Base-by-base conservation (phyloP, 2,329 filamentous ascomycete species). In the Sporothrix luriei region DNA sequence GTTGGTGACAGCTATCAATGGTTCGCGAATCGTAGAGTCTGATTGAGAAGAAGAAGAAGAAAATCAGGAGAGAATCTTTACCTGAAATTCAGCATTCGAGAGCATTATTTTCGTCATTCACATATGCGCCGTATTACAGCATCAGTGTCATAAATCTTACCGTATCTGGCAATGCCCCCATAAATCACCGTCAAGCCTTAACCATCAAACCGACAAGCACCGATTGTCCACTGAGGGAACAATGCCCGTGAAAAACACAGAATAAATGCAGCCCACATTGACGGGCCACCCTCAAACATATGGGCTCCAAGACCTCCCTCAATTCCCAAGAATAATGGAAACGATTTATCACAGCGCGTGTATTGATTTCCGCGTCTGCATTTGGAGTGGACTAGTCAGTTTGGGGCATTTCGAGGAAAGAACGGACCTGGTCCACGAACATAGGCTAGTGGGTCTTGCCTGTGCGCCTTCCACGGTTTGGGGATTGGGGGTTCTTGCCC, bases 161-260 rank as follows among this genome's bases (percentile, higher is more conserved):
- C 10, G 16, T 4, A 26, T 14, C 26, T 38, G 54, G 26, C 26
- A 57, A 57, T 57, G 13, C 29, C 33, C 19, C 55, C 16, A 24
- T 61, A 4, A 43, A 24, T 33, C 9, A 16, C 16, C 4, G 5
- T 61, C 76, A 81, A 43, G 81, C 2, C 54, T 26, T 29, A 19
- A 16, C 40, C 40, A 16, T 19, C 13, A 49, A 54, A 46, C 64
- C 49, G 64, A 66, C 43, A 66, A 66, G 29, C 49, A 66, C 64
- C 64, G 64, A 66, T 16, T 40, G 48, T 66, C 64, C 64, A 33
- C 43, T 54, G 64, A 26, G 48, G n/a, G 21, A n/a, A 52, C 19
- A 24, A 52, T 24, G 55, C n/a, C 29, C 29, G 6, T 10, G 24
- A 33, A 43, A 40, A 59, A 29, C 29, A 29, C 29, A 29, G 29